Evolutionary conservation across 805 yeast genomes (phyloP), one percentile per base, ranked within the genome.

Genomic region (Spathaspora passalidarum): DNA sequence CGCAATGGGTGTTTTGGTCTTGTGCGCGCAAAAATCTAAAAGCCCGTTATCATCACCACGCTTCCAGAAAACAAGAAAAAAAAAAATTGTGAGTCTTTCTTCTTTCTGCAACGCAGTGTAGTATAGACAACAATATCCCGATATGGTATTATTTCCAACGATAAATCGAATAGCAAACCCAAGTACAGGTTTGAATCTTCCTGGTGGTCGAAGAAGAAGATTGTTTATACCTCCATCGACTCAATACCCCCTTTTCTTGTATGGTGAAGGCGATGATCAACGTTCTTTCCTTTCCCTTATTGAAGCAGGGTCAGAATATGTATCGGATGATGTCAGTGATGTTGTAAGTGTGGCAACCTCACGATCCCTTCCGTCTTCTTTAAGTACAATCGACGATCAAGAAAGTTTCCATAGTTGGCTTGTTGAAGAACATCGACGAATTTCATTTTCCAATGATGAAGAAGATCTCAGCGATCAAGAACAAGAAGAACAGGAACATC

Each of bases 221-320:
- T 56, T 72, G 17, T 72, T 60, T 53, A 69, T 72, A 16, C 77
- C 77, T 2, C 77, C 76, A 1, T 67, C 74, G 5, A 72, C 77
- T 5, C 66, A 71, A 38, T 57, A 55, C 41, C 77, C 76, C 4
- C 53, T 72, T 21, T 72, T 72, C 52, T 59, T 60, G 43, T 71
- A 70, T 51, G 77, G 77, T 5, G 68, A 59, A 3, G 76, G 72
- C 2, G 74, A 69, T 22, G 76, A 72, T 55, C 75, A 69, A 52
- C 53, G 76, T 25, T 68, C 75, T 6, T 72, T 72, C 47, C 53
- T 72, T n/a, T 69, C 75, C 13, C 53, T 64, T 16, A 66, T 67
- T 23, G 73, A 69, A 46, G 59, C 62, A 14, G 64, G 69, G 4
- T 65, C 71, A 16, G 48, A 47, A 17, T 53, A 59, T 3, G 57